Evolutionary conservation across 805 yeast genomes (phyloP).

Genomic region (Candida anglica): DNA sequence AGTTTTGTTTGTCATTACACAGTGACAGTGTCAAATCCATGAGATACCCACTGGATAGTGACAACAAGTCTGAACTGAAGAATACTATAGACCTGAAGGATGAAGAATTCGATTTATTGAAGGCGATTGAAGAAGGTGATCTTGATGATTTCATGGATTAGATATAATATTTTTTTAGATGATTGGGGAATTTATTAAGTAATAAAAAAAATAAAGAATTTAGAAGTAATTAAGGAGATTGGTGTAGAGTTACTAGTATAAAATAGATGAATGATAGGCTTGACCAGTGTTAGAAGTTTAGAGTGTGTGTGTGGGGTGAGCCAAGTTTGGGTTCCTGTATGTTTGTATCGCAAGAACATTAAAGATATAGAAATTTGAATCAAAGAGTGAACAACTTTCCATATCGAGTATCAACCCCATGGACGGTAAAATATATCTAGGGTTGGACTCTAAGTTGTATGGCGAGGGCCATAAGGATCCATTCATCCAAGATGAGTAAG

Average conservation of each 20-base stretch:
- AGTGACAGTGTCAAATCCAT: constrained; percentile 91
- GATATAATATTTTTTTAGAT: constrained; percentile 1
- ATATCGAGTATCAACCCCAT: too few species aligned
- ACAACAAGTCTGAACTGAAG: constrained; percentile 23
- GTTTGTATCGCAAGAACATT: too few species aligned
- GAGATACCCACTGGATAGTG: constrained; percentile 70
- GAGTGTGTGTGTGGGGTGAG: too few species aligned
- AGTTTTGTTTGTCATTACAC: constrained; percentile 84
- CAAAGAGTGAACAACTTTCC: too few species aligned
- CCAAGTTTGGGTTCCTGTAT: too few species aligned
- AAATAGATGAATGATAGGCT: background rate
- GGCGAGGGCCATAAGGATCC: constrained; percentile 32
- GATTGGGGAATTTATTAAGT: background rate
- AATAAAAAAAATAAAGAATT: background rate
- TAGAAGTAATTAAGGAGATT: background rate
- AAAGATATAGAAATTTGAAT: too few species aligned
- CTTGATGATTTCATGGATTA: constrained; percentile 47
- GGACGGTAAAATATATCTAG: constrained; percentile 11
- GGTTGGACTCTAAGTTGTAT: constrained; percentile 24
- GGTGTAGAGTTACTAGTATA: background rate
- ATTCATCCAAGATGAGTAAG: constrained; percentile 38
- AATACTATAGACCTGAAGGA: constrained; percentile 30
- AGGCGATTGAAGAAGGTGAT: constrained; percentile 54
- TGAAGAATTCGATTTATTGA: constrained; percentile 40
- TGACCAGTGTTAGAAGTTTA: too few species aligned